phyloP scores from a whole-genome alignment of 306 rosid genomes.

The Cucumis melo region DNA sequence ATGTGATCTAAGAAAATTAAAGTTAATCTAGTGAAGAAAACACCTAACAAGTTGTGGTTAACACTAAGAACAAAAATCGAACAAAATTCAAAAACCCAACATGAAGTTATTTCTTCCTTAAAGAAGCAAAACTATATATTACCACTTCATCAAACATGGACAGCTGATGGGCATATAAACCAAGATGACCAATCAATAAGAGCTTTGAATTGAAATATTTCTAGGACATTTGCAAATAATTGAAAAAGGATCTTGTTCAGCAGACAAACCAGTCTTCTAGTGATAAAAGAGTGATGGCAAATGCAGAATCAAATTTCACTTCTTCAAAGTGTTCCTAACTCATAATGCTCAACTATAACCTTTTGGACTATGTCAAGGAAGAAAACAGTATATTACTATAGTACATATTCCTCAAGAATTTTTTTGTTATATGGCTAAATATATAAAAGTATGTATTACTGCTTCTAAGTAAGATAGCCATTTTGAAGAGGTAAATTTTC shows the following conservation, averaged over 20 bases:
- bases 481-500: neutral
- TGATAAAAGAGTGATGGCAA: too few species aligned
- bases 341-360: too few species aligned
- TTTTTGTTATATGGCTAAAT: too few species aligned
- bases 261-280: too few species aligned
- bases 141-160: constrained; percentile 3
- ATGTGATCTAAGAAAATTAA: constrained; percentile 2
- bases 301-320: too few species aligned
- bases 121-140: neutral
- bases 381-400: neutral
- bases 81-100: neutral
- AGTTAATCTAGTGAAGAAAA: neutral
- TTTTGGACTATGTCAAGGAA: too few species aligned
- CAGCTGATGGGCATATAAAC: neutral
- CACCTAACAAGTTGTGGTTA: neutral
- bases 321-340: too few species aligned
- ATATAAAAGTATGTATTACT: too few species aligned
- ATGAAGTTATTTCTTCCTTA: neutral
- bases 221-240: neutral
- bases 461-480: too few species aligned
- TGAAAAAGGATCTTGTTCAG: too few species aligned
- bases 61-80: neutral
- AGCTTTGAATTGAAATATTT: neutral
- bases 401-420: neutral
- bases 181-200: neutral